Percentiles rank a stretch among this genome's conserved stretches.
phyloP scores from a whole-genome alignment of 176 grass and related monocot genomes.

The Raddia guianensis region DNA sequence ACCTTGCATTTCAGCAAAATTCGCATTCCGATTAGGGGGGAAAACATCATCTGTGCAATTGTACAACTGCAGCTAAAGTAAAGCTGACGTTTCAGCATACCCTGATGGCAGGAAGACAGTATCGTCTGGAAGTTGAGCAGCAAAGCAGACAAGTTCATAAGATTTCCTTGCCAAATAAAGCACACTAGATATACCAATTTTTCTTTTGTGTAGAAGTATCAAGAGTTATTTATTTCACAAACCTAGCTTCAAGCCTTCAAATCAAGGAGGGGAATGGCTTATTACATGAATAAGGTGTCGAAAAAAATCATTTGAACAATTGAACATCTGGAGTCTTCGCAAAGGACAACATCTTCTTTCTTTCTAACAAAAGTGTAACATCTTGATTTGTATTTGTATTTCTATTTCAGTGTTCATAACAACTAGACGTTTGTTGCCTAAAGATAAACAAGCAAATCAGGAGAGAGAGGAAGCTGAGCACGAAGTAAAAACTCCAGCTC shows the following conservation, averaged over 20 bases:
- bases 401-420: background rate
- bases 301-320: conserved; percentile 8
- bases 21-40: background rate
- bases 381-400: background rate
- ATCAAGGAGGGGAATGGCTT: background rate
- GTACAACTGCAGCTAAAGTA: background rate
- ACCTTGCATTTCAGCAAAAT: background rate
- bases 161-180: conserved; percentile 64
- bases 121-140: conserved; percentile 66
- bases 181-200: background rate
- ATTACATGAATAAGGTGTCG: conserved; percentile 13
- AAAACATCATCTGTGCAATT: background rate
- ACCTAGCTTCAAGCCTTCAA: conserved; percentile 24
- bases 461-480: background rate
- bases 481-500: background rate
- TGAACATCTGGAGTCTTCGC: background rate
- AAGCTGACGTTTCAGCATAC: conserved; percentile 15
- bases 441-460: conserved; percentile 12
- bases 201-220: background rate
- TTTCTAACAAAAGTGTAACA: conserved; percentile 4
- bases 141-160: conserved; percentile 64
- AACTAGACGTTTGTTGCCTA: conserved; percentile 4
- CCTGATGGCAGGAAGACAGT: conserved; percentile 63
- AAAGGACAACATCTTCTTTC: background rate
- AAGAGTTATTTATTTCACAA: background rate